A percentile compares a stretch with the other conserved stretches of the same genome.
phyloP scores from a whole-genome alignment of 116 monocot species.

The Iris pallida region DNA sequence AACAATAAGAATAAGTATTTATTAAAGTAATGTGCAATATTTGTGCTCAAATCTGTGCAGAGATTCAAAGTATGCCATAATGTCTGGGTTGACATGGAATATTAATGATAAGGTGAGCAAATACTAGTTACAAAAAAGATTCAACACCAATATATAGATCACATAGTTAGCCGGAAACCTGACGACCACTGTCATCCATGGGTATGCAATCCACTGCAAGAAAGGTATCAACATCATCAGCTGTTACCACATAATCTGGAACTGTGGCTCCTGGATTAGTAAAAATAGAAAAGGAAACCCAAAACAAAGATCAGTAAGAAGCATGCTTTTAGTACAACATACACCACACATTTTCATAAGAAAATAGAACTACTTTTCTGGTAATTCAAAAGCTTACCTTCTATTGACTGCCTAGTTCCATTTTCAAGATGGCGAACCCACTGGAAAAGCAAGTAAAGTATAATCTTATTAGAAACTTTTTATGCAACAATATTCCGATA shows the following conservation, averaged over 20 bases:
- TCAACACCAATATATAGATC: too few relatives aligned
- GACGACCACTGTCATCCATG: slow-evolving; percentile 67
- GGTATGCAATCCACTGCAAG: slow-evolving; percentile 79
- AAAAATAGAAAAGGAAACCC: not conserved
- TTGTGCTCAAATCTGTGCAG: too few relatives aligned
- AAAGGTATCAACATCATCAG: slow-evolving; percentile 74
- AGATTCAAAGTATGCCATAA: too few relatives aligned
- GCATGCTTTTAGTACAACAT: not conserved
- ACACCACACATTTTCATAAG: not conserved
- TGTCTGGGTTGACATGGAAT: too few relatives aligned
- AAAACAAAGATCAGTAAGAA: not conserved
- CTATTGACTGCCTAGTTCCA: slow-evolving; percentile 68
- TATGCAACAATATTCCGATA: not conserved
- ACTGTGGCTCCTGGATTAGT: slow-evolving; percentile 50
- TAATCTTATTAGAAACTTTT: not conserved
- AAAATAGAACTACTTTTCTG: not conserved
- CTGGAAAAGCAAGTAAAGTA: slow-evolving; percentile 21
- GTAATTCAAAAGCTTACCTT: slow-evolving; percentile 34
- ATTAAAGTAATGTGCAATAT: too few relatives aligned
- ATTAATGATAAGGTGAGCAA: too few relatives aligned
- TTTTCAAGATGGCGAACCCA: slow-evolving; percentile 78
- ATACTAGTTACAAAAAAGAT: too few relatives aligned
- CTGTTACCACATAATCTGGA: slow-evolving; percentile 82
- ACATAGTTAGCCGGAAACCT: slow-evolving; percentile 32
- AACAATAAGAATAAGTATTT: too few relatives aligned